phyloP scores from a whole-genome alignment of 768 basidiomycete species.

The Cubamyces lactineus region DNA sequence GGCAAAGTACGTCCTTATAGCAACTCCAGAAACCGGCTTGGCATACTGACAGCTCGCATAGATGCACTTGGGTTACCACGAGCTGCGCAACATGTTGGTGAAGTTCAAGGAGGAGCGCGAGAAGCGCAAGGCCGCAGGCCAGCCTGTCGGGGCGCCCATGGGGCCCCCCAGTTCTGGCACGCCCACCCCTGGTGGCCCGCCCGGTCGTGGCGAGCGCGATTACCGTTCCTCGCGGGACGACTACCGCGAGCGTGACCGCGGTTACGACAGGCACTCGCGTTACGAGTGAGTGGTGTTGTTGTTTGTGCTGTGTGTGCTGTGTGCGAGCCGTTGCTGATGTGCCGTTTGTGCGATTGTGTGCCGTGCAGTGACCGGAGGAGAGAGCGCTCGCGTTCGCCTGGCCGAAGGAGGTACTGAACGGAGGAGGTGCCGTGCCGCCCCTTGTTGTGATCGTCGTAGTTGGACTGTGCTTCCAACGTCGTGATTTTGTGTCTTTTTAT shows the following conservation, averaged over 20 bases:
- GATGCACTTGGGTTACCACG: slow-evolving; percentile 99
- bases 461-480: not conserved
- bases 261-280: slow-evolving; percentile 70
- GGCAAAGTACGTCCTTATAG: slow-evolving; percentile 74
- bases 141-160: slow-evolving; percentile 45
- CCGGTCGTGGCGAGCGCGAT: slow-evolving; percentile 52
- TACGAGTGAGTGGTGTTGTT: slow-evolving; percentile 61
- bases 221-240: slow-evolving; percentile 66
- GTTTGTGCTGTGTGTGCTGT: not conserved
- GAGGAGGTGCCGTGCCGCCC: not conserved
- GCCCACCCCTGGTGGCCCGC: slow-evolving; percentile 41
- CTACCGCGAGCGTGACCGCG: slow-evolving; percentile 61
- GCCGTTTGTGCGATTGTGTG: not conserved
- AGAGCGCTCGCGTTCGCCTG: slow-evolving; percentile 37
- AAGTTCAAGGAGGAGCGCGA: slow-evolving; percentile 92
- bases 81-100: slow-evolving; percentile 89
- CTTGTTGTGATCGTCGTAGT: not conserved
- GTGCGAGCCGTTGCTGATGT: slow-evolving; percentile 5
- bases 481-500: slow-evolving; percentile 17
- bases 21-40: not conserved
- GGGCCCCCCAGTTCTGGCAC: slow-evolving; percentile 34
- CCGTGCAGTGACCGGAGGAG: slow-evolving; percentile 32
- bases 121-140: slow-evolving; percentile 64
- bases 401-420: slow-evolving; percentile 33
- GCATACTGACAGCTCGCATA: slow-evolving; percentile 36